Evolutionary conservation across 805 yeast genomes (phyloP), one percentile per base, ranked within the genome.

Genomic region (Torulaspora quercuum): DNA sequence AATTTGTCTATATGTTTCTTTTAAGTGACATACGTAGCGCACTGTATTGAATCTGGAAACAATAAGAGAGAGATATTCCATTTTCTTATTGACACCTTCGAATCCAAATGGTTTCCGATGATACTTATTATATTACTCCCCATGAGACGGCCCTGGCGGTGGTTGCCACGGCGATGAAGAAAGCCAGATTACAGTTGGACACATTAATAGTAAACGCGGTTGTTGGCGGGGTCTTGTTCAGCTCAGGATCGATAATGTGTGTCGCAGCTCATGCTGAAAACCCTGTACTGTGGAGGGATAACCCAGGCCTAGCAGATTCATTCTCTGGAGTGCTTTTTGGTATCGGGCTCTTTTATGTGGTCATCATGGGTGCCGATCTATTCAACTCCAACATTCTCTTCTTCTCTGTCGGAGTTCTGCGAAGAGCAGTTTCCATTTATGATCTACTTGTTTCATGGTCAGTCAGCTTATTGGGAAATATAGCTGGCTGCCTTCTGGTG

Each of bases 131-230:
- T 50, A 69, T 82, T 33, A 76, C 87, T 3, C 84, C 90, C 5
- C 79, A 83, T 61, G 94, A 84, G 50, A 79, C 90, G 2, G 92
- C 92, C 0, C 59, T 84, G 33, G 92, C 94, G 0, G 81, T 82
- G 25, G 90, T 83, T 12, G 94, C 94, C 6, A 84, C 92, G 0
- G 70, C 87, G 2, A 83, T 83, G 92, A 84, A 84, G 59, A 84
- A 84, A 52, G 73, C 89, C 3, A 69, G 94, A 57, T 68, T 82
- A 18, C 70, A 76, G 45, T 47, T 77, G 4, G 80, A 78, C 40
- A 69, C 79, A 1, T 55, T 84, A n/a, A 46, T 76, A 0, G 50
- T 82, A 13, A 82, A 82, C 53, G 76, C 88, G 0, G 55, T 82
- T 4, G 63, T 81, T 42, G 94, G 88, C 3, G 92, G 87, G 0